Evolutionary conservation across 495 filamentous ascomycete genomes (phyloP).

Genomic region (Neurospora tetrasperma): DNA sequence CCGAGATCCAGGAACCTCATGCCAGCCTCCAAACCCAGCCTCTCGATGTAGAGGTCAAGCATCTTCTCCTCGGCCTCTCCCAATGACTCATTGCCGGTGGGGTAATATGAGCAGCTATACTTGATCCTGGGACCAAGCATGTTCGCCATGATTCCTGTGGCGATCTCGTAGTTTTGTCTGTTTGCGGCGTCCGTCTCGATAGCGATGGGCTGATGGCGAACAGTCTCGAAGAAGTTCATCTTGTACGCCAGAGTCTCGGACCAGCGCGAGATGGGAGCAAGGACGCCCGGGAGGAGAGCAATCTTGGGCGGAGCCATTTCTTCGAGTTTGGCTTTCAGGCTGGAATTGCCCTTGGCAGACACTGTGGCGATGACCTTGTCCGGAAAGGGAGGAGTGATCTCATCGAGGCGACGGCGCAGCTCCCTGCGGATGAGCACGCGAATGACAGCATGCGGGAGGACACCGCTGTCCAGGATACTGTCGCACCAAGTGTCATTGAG

Average conservation of each 20-base stretch:
- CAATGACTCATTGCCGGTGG: constrained; percentile 43
- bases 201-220: constrained; percentile 48
- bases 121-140: constrained; percentile 56
- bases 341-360: not conserved
- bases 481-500: constrained; percentile 7
- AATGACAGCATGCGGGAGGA: constrained; percentile 48
- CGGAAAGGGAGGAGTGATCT: constrained; percentile 20
- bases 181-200: constrained; percentile 52
- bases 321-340: not conserved
- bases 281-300: constrained; percentile 1
- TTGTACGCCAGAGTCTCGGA: constrained; percentile 38
- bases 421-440: constrained; percentile 47
- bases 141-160: constrained; percentile 44
- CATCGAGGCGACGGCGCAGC: constrained; percentile 39
- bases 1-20: constrained; percentile 54
- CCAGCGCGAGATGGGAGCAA: not conserved
- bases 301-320: constrained; percentile 28
- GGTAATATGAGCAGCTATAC: constrained; percentile 51
- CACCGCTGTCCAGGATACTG: constrained; percentile 44
- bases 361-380: not conserved
- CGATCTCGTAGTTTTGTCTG: constrained; percentile 58
- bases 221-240: constrained; percentile 44
- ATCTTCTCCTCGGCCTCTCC: constrained; percentile 55
- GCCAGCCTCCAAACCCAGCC: constrained; percentile 44
- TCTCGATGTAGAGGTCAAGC: constrained; percentile 48